Evolutionary conservation across 2,329 filamentous ascomycete genomes (phyloP).

Genomic region (Xylariales sp.): DNA sequence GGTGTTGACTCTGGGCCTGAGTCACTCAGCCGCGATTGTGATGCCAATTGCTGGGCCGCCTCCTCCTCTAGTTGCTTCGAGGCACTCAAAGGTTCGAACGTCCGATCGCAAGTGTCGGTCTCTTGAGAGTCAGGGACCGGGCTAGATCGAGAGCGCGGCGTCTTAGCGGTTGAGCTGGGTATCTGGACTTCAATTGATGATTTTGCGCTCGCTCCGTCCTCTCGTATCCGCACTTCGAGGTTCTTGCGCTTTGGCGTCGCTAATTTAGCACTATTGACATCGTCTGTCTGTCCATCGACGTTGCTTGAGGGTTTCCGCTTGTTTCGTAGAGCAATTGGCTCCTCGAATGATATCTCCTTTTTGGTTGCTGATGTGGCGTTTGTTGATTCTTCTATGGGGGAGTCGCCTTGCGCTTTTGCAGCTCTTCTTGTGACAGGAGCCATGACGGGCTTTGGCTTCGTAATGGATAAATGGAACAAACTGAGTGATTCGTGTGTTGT

Average conservation of each 20-base stretch:
- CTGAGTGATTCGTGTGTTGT: not conserved
- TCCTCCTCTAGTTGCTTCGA: slow-evolving; percentile 50
- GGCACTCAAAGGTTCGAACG: slow-evolving; percentile 44
- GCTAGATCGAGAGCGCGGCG: slow-evolving; percentile 32
- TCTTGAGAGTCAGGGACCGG: slow-evolving; percentile 44
- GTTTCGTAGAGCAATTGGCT: slow-evolving; percentile 35
- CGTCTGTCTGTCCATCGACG: slow-evolving; percentile 4
- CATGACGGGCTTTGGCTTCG: slow-evolving; percentile 34
- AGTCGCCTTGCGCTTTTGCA: slow-evolving; percentile 33
- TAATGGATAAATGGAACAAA: slow-evolving; percentile 1
- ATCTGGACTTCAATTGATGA: slow-evolving; percentile 45
- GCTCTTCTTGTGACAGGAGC: slow-evolving; percentile 46
- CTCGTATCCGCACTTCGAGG: slow-evolving; percentile 43
- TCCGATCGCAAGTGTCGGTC: slow-evolving; percentile 13
- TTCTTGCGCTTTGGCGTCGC: slow-evolving; percentile 40
- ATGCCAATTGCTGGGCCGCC: slow-evolving; percentile 46
- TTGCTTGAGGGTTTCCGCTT: slow-evolving; percentile 39
- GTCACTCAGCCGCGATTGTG: slow-evolving; percentile 35
- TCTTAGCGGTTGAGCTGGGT: slow-evolving; percentile 40
- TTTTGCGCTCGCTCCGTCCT: slow-evolving; percentile 36
- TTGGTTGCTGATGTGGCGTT: not conserved
- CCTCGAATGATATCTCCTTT: slow-evolving; percentile 31
- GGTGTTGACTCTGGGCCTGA: slow-evolving; percentile 37
- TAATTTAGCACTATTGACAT: slow-evolving; percentile 5
- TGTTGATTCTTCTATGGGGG: slow-evolving; percentile 9